Percentiles rank a stretch among this genome's conserved stretches.
These are phyloP conservation scores for Phialophora tarda DNA, from an alignment of 2,329 filamentous ascomycete genomes.

Conservation along the genomic window DNA sequence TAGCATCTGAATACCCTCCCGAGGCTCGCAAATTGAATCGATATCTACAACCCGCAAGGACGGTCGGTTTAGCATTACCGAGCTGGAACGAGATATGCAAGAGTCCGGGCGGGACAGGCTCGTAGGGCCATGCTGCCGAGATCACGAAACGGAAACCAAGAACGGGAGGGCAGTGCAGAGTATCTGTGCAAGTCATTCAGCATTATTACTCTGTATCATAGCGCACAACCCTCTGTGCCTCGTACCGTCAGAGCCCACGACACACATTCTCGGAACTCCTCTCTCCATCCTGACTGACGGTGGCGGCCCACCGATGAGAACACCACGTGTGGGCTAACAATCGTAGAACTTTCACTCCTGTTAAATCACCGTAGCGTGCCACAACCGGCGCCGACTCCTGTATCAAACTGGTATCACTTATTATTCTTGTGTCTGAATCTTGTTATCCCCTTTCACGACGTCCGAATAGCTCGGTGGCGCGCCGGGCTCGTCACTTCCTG, in stretches of 20 bases:
- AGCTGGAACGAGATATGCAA: background rate
- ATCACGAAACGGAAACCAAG: background rate
- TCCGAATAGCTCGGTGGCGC: conserved; percentile 86
- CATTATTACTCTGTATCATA: background rate
- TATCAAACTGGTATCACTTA: background rate
- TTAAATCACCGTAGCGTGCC: background rate
- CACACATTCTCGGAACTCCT: background rate
- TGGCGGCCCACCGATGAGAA: background rate
- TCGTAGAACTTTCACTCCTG: background rate
- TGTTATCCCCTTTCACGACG: conserved; percentile 86
- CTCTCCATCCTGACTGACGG: background rate
- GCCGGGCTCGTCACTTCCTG: conserved; percentile 54
- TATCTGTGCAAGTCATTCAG: background rate
- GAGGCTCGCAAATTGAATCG: background rate
- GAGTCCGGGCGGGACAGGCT: background rate
- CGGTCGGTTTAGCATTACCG: background rate
- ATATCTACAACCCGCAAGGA: too few relatives aligned
- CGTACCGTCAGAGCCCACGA: background rate
- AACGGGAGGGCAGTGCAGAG: background rate
- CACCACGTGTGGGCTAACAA: background rate
- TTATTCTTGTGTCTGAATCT: conserved; percentile 75
- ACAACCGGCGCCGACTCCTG: conserved; percentile 1
- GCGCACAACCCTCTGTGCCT: background rate
- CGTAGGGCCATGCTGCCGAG: background rate
- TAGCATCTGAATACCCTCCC: background rate